These are phyloP conservation scores for Platanthera zijinensis DNA, from an alignment of 106 monocot species.

Conservation along the genomic window DNA sequence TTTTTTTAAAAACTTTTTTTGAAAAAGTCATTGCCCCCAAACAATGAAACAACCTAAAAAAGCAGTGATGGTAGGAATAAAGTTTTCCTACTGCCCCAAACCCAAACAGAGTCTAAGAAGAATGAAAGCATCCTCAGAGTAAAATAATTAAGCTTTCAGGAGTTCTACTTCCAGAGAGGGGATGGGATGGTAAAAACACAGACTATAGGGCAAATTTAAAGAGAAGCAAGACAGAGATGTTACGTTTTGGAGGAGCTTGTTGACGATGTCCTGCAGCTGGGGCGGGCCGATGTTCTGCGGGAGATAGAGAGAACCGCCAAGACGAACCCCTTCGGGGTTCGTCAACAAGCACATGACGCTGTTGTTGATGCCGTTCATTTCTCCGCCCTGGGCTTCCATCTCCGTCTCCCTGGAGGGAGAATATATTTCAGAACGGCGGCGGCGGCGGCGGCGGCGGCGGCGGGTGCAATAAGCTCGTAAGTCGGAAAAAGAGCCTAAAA, in stretches of 20 bases:
- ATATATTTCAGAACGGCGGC: too few species aligned
- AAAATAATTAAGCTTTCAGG: not conserved
- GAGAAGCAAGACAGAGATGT: not conserved
- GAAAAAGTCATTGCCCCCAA: too few species aligned
- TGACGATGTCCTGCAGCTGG: constrained; percentile 90
- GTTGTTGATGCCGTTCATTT: constrained; percentile 8
- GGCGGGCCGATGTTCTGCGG: constrained; percentile 61
- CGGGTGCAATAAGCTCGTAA: too few species aligned
- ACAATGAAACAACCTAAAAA: too few species aligned
- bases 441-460: too few species aligned
- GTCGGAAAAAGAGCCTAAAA: too few species aligned
- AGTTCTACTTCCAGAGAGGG: not conserved
- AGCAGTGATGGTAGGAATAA: too few species aligned
- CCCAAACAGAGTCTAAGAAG: too few species aligned
- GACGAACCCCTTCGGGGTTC: constrained; percentile 64
- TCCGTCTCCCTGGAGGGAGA: not conserved
- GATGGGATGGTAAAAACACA: not conserved
- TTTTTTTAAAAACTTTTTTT: too few species aligned
- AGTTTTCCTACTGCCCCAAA: too few species aligned
- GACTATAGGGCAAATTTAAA: not conserved
- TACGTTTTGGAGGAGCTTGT: constrained; percentile 82
- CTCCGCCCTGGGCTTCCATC: not conserved
- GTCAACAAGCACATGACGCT: constrained; percentile 68
- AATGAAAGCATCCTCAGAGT: too few species aligned
- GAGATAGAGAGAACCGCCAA: constrained; percentile 61